Conservation (phyloP, 352 stramenopile genomes). For the Phytopythium sindhum region DNA sequence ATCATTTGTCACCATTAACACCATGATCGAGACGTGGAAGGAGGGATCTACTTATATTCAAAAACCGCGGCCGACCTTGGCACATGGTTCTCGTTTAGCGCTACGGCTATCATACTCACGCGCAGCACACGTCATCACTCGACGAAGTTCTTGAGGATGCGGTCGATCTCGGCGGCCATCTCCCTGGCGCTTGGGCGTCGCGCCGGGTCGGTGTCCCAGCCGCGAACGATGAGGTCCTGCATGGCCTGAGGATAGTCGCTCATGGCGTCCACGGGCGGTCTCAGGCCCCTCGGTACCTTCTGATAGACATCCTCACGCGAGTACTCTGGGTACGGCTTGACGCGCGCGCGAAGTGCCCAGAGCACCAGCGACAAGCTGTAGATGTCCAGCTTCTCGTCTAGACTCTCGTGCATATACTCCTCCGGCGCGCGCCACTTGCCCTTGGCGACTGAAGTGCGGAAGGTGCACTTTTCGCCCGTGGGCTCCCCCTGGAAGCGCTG, state of each 20-base stretch:
- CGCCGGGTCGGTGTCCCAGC: constrained; percentile 46
- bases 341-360: constrained; percentile 50
- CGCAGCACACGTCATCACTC: not conserved
- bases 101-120: constrained; percentile 6
- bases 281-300: constrained; percentile 38
- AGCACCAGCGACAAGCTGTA: constrained; percentile 73
- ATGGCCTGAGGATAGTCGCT: constrained; percentile 56
- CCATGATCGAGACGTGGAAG: not conserved
- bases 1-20: not conserved
- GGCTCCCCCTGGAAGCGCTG: constrained; percentile 27
- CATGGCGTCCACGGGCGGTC: constrained; percentile 47
- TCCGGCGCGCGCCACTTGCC: constrained; percentile 79
- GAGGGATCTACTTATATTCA: constrained; percentile 4
- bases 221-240: constrained; percentile 55
- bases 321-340: constrained; percentile 42
- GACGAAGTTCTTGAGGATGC: constrained; percentile 37
- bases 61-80: not conserved
- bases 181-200: constrained; percentile 47
- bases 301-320: constrained; percentile 52
- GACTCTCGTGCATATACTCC: constrained; percentile 43
- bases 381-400: constrained; percentile 64
- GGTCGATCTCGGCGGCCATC: constrained; percentile 47
- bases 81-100: not conserved
- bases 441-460: constrained; percentile 61
- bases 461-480: constrained; percentile 50